Base-by-base conservation (phyloP, 2,329 filamentous ascomycete species). In the Leptodontidium sp. region DNA sequence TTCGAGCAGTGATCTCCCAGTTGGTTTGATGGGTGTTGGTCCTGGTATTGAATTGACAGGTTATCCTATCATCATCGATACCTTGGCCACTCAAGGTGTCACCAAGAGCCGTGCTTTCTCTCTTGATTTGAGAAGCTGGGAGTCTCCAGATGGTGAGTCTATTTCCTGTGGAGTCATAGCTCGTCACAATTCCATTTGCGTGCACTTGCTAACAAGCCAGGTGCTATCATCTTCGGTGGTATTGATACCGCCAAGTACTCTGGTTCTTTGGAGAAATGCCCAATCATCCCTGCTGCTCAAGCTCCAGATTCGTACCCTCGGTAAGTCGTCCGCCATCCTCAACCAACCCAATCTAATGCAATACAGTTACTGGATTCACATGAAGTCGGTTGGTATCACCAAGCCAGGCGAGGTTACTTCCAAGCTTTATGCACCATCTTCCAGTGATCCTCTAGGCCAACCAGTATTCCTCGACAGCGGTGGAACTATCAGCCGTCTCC, bases 301-400 rank as follows among this genome's bases (percentile, higher is more conserved):
- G 52, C 71, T 11, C 71, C 71, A 32, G 71, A 72, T 43, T 47
- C 49, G 1, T 65, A 24, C 59, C 38, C 61, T 49, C 64, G 71
- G 45, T 47, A 47, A 2, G 45, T 47, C 14, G 17, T 5, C 15
- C 5, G 2, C 11, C 8, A n/a, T 17, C 11, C 45, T n/a, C 45
- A 17, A 17, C 15, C n/a, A 1, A 12, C 6, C n/a, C 45, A n/a
- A 17, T 47, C 45, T 47, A 14, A 47, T 47, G n/a, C 45, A 17
- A n/a, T 47, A 4, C 8, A 47, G 45, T 40, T 71, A 71, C 65
- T 71, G 70, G 70, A 66, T 71, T 14, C 61, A 70, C 47, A 64
- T 72, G 70, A 66, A 21, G n/a, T 70, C 68, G 2, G 61, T 72
- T 21, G 70, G 70, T 24, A 70, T 71, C 49, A 72, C 68, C 24